Evolutionary conservation across 441 rosid species (phyloP), one percentile per base, ranked within the genome.

Genomic region (California macrophylla): DNA sequence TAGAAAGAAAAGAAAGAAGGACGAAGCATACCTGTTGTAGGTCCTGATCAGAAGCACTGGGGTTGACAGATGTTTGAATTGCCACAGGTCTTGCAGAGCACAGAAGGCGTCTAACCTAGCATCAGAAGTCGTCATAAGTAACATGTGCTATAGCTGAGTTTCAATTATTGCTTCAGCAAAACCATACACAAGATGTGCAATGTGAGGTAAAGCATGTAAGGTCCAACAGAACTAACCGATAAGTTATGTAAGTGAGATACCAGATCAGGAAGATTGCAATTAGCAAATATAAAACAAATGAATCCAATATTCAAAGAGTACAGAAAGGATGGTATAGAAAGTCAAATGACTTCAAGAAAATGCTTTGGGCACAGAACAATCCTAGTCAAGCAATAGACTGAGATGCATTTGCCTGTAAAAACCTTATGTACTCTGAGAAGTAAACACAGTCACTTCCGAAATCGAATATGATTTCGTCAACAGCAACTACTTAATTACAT

Each of bases 81-180:
- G 93, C 96, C 76, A 92, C 93, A 54, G 97, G 89, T 75, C 85
- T 85, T 65, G 98, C 85, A 68, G 98, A 95, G 80, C 98, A 85
- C 77, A 95, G 67, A 80, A 89, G 84, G 60, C 98, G 98, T 68
- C 99, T 86, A 77, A 92, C 97, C 99, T 95, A 75, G 47, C 68
- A 76, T 30, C 68, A 62, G 72, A 75, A 79, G 69, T 58, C 70
- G 45, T 16, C n/a, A 67, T 67, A 61, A 38, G 24, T 13, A 67
- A 67, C 54, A 26, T 3, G 75, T 18, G 75, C 56, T 64, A 36
- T n/a, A 73, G 66, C 56, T 63, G 70, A 38, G 66, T 69, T 74
- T 66, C 62, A 73, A 67, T 65, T 26, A 63, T 8, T 34, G 67
- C 23, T 64, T 45, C 30, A 18, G 45, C 30, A 66, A 58, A 54